Base-by-base conservation (phyloP, 306 rosid genomes). In the Quillaja saponaria region DNA sequence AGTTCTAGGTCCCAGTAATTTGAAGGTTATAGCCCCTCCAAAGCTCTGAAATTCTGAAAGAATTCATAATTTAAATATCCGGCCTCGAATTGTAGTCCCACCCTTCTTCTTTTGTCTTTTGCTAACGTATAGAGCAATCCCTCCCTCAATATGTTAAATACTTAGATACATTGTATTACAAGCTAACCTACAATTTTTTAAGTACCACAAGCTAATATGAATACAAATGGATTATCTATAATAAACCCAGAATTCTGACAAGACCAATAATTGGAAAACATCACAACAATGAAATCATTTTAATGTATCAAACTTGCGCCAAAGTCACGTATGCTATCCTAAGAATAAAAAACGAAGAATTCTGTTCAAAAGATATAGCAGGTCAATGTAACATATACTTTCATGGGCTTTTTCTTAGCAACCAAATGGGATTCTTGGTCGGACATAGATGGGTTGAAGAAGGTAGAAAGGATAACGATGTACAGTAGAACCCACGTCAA, bases 381-480 rank as follows among this genome's bases (percentile, higher is more conserved):
- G 52, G 47, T 34, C 37, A 61, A 19, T 34, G 17, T 13, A 13
- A 14, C 78, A 69, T 78, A 88, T 96, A 92, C 88, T 81, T 83
- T 76, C 95, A 92, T 82, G 64, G 90, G 96, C 16, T 37, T 78
- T 72, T 75, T 86, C 85, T 83, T 92, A 52, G 88, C 67, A 35
- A 83, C 72, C 68, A 66, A 81, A 35, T 31, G 81, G 66, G 73
- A 45, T 72, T 69, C 78, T 20, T 76, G 44, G 19, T 72, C 35
- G 10, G 88, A 73, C 14, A 51, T 3, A 63, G 79, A 76, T 6
- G 53, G 63, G 69, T 34, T 25, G 42, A 59, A 66, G 76, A 74
- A 28, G 57, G 75, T 13, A 54, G 71, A 48, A 50, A 82, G 68
- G 19, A 80, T n/a, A 38, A 88, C 28, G 61, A 86, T 35, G 65